Base-by-base conservation (phyloP, 2,329 filamentous ascomycete species). In the Fusarium sp. region DNA sequence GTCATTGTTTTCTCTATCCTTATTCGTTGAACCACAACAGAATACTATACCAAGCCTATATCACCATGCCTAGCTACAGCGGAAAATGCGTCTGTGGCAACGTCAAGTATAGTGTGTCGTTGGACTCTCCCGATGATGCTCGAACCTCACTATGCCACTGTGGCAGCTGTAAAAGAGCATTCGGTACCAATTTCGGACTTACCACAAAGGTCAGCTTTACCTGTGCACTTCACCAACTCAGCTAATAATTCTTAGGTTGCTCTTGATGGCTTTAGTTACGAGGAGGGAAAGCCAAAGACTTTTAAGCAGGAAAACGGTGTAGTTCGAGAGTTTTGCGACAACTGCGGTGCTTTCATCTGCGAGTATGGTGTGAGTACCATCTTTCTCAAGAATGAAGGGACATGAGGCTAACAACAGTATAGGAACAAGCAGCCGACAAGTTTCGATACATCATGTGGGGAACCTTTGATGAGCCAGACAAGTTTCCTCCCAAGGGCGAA, bases 401-500 rank as follows among this genome's bases (percentile, higher is more conserved):
- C n/a, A n/a, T n/a, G n/a, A n/a, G 2, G 7, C 49, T 63, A 15
- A 63, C 10, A 26, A 40, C 18, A 26, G 34, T 38, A 46, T 36
- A 79, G 77, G 77, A 81, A 66, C 72, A 84, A 68, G 79, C 85
- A 11, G 82, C 81, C 18, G 82, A 85, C 40, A 78, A 78, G 68
- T 81, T 81, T 56, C 76, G 78, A n/a, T 83, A 82, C 50, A 69
- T 83, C 28, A 77, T 82, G 64, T 82, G 80, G 74, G 85, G 86
- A 2, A 84, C 84, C 0, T 74, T 88, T 6, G 85, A 87, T 58
- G 78, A 85, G 20, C 82, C 82, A 0, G 82, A 84, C 15, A 78
- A 75, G 51, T 73, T 87, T 11, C 82, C 84, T 7, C 85, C 85
- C 0, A 87, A 86, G 69, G 85, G 85, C 0, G 85, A 87, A 66